Evolutionary conservation across 257 asterid genomes (phyloP), one percentile per base, ranked within the genome.

Genomic region (Rauvolfia tetraphylla): DNA sequence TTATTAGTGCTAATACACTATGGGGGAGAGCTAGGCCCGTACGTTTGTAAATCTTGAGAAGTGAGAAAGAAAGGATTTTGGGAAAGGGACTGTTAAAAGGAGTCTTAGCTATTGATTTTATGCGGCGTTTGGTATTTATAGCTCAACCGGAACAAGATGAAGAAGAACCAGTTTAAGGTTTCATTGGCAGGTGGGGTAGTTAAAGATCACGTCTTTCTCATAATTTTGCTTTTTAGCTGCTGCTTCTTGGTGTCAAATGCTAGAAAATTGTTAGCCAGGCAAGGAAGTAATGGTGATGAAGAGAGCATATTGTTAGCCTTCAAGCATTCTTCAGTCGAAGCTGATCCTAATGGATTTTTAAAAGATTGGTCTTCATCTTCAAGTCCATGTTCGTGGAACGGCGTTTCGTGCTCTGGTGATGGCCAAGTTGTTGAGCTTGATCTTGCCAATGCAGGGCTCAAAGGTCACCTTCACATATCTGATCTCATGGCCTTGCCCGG

Each of bases 391-490:
- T 84, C 85, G 0, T 94, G 95, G 95, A 82, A 34, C 73, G 96
- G 98, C 58, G 93, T 92, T 78, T 84, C 85, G 0, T 94, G 98
- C 89, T 87, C 92, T 65, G 81, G 22, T 65, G 87, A 73, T 78
- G 95, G 93, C 39, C 38, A 75, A 53, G 90, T 94, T 42, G 67
- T 41, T 44, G 85, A 82, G 69, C 93, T 95, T 12, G 89, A 89
- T 81, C 85, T 95, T 79, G 78, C 89, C 27, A 85, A 82, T 81
- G 98, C 88, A 6, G 85, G 86, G 73, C 79, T 92, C 9, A 73
- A 33, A 17, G 98, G 98, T 57, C 79, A 72, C 10, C 87, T 95
- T 53, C 88, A 86, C 46, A 31, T 90, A 66, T 81, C 93, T 62
- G 89, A 88, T 71, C 87, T 94, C 34, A 74, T 83, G 86, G 82